Evolutionary conservation across 495 filamentous ascomycete species (phyloP).

Genomic region (Immersiella caudata): DNA sequence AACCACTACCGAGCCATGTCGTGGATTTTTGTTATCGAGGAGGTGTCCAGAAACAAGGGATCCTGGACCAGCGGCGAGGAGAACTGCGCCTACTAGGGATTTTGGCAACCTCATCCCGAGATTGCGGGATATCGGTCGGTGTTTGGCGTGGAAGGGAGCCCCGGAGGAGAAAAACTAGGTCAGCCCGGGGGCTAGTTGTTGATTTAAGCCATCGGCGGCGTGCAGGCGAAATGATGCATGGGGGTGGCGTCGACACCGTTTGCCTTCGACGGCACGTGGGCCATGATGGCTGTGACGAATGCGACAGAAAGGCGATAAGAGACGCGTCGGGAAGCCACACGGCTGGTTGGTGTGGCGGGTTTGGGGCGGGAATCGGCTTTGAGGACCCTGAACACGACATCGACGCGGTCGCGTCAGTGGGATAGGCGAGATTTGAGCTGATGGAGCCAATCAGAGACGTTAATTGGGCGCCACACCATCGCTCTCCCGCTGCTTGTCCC

Average conservation of each 20-base stretch:
- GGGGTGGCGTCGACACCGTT: too few relatives aligned
- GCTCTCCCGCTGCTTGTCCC: not conserved
- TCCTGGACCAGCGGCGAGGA: not conserved
- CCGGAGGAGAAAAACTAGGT: not conserved
- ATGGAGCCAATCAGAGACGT: not conserved
- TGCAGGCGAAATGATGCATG: too few relatives aligned
- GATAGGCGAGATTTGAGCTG: not conserved
- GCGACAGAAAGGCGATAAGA: too few relatives aligned
- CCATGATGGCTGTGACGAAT: too few relatives aligned
- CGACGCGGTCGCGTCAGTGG: not conserved
- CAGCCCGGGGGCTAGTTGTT: not conserved
- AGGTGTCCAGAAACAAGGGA: not conserved
- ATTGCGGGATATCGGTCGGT: not conserved
- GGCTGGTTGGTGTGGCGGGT: not conserved
- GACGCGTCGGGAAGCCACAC: too few relatives aligned
- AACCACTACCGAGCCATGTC: not conserved
- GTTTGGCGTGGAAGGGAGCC: not conserved
- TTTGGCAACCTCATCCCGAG: slow-evolving; percentile 16
- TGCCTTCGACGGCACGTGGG: too few relatives aligned
- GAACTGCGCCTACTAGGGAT: not conserved
- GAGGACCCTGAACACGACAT: not conserved
- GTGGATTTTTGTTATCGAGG: not conserved
- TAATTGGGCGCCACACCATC: not conserved
- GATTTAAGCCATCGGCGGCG: not conserved
- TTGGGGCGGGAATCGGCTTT: not conserved